Evolutionary conservation across 805 yeast species (phyloP).

Genomic region (Maudiozyma barnettii): DNA sequence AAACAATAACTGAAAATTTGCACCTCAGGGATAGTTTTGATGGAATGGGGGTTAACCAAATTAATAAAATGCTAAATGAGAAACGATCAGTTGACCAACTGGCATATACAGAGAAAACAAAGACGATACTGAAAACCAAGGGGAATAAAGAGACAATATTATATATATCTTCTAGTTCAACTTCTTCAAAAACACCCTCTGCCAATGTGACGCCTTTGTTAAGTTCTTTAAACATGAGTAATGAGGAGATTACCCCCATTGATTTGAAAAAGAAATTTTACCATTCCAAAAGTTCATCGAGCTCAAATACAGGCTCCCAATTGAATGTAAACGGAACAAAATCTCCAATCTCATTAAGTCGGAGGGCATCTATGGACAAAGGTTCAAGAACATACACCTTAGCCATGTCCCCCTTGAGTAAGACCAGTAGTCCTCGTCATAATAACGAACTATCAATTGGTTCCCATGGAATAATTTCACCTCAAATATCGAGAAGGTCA

Average conservation of each 20-base stretch:
- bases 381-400: not conserved
- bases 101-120: conserved; percentile 9
- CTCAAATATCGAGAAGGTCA: conserved; percentile 9
- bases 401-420: conserved; percentile 3
- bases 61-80: conserved; percentile 21
- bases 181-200: conserved; percentile 2
- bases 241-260: conserved; percentile 3
- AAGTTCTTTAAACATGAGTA: conserved; percentile 2
- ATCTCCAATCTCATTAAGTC: conserved; percentile 14
- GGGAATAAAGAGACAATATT: not conserved
- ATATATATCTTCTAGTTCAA: not conserved
- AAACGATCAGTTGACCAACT: conserved; percentile 22
- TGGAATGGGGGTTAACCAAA: conserved; percentile 9
- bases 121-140: not conserved
- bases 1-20: conserved; percentile 13
- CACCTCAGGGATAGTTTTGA: conserved; percentile 7
- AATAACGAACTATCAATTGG: not conserved
- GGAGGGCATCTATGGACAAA: conserved; percentile 16
- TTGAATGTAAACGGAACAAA: conserved; percentile 1
- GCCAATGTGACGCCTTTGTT: conserved; percentile 1
- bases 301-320: not conserved
- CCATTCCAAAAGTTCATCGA: conserved; percentile 2
- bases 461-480: conserved; percentile 4
- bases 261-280: not conserved
- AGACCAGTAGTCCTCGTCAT: conserved; percentile 3